Evolutionary conservation across 352 stramenopile species (phyloP).

Genomic region (Pythium pyrilobum): DNA sequence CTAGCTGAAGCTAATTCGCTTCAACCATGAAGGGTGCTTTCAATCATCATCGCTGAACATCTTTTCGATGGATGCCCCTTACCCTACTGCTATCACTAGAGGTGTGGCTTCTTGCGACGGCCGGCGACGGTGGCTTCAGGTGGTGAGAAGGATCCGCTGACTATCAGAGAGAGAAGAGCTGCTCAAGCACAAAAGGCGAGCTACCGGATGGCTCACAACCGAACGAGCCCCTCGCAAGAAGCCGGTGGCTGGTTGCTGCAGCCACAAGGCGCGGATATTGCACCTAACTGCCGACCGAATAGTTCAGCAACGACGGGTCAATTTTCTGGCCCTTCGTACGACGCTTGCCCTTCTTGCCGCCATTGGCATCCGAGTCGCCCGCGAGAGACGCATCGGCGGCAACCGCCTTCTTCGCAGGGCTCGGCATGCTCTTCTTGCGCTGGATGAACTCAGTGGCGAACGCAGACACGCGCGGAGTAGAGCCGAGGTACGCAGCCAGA

Average conservation of each 20-base stretch:
- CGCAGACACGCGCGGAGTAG: constrained; percentile 93
- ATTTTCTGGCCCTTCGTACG: constrained; percentile 65
- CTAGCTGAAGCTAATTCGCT: constrained; percentile 2
- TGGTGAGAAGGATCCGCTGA: too few species aligned
- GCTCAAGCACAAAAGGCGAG: constrained; percentile 6
- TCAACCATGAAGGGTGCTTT: background rate
- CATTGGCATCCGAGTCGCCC: constrained; percentile 26
- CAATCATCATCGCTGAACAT: background rate
- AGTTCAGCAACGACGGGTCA: constrained; percentile 71
- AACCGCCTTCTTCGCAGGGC: constrained; percentile 31
- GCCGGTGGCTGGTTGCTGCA: too few species aligned
- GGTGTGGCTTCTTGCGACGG: background rate
- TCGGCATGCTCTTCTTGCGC: constrained; percentile 73
- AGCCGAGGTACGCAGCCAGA: constrained; percentile 95
- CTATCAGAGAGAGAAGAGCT: background rate
- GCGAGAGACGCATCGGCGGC: constrained; percentile 7
- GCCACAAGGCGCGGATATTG: background rate
- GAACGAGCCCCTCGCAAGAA: background rate
- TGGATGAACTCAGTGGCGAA: constrained; percentile 97
- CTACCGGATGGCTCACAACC: constrained; percentile 3
- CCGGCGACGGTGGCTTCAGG: too few species aligned
- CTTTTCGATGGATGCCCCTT: background rate
- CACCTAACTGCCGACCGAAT: constrained; percentile 42
- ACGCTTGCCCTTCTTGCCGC: constrained; percentile 55
- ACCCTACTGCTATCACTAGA: constrained; percentile 22